phyloP scores from a whole-genome alignment of 2,329 filamentous ascomycete genomes.

The Penicillium fuscoglaucum region DNA sequence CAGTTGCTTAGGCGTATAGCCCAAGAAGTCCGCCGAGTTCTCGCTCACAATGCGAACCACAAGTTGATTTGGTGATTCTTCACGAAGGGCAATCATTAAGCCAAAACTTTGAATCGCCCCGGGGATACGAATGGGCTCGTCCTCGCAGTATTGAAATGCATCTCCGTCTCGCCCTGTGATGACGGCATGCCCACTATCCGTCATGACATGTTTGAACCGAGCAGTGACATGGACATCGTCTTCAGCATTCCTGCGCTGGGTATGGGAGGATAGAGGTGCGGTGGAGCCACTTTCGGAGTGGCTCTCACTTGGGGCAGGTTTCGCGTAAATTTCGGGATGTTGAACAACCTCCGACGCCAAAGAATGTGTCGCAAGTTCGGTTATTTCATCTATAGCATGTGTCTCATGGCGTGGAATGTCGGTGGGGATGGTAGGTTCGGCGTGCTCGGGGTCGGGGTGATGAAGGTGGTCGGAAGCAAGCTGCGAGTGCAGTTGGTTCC shows the following conservation, averaged over 20 bases:
- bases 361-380: slow-evolving; percentile 23
- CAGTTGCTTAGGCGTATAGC: slow-evolving; percentile 72
- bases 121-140: slow-evolving; percentile 86
- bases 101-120: slow-evolving; percentile 80
- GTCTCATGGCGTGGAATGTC: slow-evolving; percentile 19
- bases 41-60: slow-evolving; percentile 75
- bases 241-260: not conserved
- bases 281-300: slow-evolving; percentile 12
- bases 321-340: slow-evolving; percentile 23
- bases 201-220: slow-evolving; percentile 76
- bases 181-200: slow-evolving; percentile 75
- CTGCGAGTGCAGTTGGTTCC: slow-evolving; percentile 24
- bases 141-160: slow-evolving; percentile 76
- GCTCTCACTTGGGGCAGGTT: slow-evolving; percentile 9
- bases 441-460: not conserved
- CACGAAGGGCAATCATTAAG: slow-evolving; percentile 68
- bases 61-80: slow-evolving; percentile 65
- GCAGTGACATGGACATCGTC: slow-evolving; percentile 59
- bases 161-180: slow-evolving; percentile 76
- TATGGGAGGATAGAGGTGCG: not conserved
- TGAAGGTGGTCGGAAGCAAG: not conserved
- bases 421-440: slow-evolving; percentile 12
- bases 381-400: slow-evolving; percentile 11
- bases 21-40: slow-evolving; percentile 73
- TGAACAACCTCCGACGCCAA: slow-evolving; percentile 21